These are phyloP conservation scores for Pseudohyphozyma bogoriensis DNA, from an alignment of 768 basidiomycete genomes.

Conservation along the genomic window DNA sequence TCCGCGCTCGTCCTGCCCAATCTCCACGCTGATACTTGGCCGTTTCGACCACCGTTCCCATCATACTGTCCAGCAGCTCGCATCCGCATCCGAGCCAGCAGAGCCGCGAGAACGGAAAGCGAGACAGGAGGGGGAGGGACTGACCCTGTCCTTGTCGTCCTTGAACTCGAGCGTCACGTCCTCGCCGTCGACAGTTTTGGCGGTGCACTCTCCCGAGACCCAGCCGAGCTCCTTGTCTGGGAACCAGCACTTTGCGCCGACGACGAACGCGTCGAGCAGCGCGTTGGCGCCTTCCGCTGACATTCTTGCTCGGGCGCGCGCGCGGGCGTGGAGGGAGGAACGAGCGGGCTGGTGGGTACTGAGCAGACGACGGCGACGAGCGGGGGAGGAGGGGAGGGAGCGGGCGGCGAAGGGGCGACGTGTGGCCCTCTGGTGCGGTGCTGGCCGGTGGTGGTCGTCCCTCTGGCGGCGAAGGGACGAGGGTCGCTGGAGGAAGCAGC, in stretches of 20 bases:
- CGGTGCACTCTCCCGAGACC: constrained; percentile 76
- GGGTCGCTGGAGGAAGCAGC: too few relatives aligned
- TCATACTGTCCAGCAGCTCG: too few relatives aligned
- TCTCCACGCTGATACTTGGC: too few relatives aligned
- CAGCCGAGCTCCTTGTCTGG: constrained; percentile 89
- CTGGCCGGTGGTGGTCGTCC: neutral
- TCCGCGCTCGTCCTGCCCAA: too few relatives aligned
- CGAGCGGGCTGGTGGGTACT: too few relatives aligned
- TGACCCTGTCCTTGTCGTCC: constrained; percentile 86
- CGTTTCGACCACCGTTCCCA: too few relatives aligned
- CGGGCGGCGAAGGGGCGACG: neutral
- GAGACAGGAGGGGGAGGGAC: too few relatives aligned
- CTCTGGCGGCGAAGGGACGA: too few relatives aligned
- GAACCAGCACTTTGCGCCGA: constrained; percentile 46
- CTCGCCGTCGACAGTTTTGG: constrained; percentile 59
- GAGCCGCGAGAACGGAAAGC: too few relatives aligned
- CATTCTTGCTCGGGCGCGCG: too few relatives aligned
- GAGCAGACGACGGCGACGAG: neutral
- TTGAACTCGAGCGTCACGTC: constrained; percentile 67
- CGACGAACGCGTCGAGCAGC: constrained; percentile 6
- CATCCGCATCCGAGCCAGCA: too few relatives aligned
- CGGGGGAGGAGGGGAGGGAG: neutral
- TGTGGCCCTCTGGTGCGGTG: neutral
- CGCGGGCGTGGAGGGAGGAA: too few relatives aligned
- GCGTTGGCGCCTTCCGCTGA: neutral